Evolutionary conservation across 768 basidiomycete species (phyloP).

Genomic region (Paxillus rubicundulus): DNA sequence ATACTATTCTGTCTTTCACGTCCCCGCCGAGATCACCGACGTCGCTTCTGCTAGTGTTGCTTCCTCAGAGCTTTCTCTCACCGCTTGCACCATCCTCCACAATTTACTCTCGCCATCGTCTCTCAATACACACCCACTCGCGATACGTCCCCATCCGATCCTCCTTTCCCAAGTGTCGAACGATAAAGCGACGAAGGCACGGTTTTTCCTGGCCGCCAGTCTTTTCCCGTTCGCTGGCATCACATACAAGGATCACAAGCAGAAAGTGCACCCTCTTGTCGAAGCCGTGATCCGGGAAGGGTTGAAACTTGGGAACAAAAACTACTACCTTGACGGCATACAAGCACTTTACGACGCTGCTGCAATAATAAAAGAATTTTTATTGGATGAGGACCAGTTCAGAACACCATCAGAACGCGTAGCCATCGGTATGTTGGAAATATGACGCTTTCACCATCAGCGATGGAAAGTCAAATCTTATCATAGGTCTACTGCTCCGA

Average conservation of each 20-base stretch:
- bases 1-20: conserved; percentile 62
- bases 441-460: neutral
- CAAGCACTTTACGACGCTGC: conserved; percentile 62
- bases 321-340: conserved; percentile 75
- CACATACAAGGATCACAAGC: conserved; percentile 62
- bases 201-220: conserved; percentile 77
- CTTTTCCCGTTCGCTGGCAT: conserved; percentile 68
- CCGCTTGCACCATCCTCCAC: conserved; percentile 58
- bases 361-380: conserved; percentile 34
- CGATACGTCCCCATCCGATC: conserved; percentile 31
- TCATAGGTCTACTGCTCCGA: conserved; percentile 64
- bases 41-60: conserved; percentile 45
- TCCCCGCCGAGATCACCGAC: conserved; percentile 44
- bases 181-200: conserved; percentile 39
- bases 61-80: conserved; percentile 44
- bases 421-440: conserved; percentile 48
- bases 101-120: conserved; percentile 38
- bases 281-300: conserved; percentile 79
- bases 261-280: conserved; percentile 54
- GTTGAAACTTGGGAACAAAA: conserved; percentile 76
- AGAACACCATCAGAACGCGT: conserved; percentile 48
- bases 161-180: conserved; percentile 33
- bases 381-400: conserved; percentile 35
- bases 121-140: conserved; percentile 9
- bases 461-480: neutral